phyloP scores from a whole-genome alignment of 495 filamentous ascomycete species.

The Talaromyces trachyspermus region DNA sequence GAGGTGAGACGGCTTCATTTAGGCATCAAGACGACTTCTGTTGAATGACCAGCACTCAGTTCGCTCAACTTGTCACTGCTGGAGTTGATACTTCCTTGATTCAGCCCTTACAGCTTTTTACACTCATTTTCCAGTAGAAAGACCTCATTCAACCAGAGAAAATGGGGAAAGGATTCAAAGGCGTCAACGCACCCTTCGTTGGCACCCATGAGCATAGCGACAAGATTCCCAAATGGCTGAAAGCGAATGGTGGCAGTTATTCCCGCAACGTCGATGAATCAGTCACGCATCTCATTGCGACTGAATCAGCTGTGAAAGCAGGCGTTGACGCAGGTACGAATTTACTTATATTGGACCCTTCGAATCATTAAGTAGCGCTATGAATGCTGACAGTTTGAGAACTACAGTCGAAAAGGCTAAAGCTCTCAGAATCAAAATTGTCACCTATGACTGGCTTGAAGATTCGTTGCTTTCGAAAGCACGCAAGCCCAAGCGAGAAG shows the following conservation, averaged over 20 bases:
- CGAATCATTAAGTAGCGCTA: background rate
- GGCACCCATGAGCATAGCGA: constrained; percentile 38
- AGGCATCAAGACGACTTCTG: too few relatives aligned
- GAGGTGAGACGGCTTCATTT: too few relatives aligned
- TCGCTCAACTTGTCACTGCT: too few relatives aligned
- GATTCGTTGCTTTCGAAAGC: constrained; percentile 35
- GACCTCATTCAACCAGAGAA: constrained; percentile 1
- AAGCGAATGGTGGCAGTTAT: constrained; percentile 43
- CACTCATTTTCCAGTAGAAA: constrained; percentile 3
- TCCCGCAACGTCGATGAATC: constrained; percentile 26
- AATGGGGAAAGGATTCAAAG: constrained; percentile 29
- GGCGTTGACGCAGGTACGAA: constrained; percentile 36
- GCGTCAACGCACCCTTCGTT: constrained; percentile 17
- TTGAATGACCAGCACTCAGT: too few relatives aligned
- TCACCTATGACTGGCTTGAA: constrained; percentile 56
- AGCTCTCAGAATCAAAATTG: constrained; percentile 39
- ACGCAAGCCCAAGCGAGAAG: constrained; percentile 28
- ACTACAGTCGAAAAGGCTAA: constrained; percentile 37
- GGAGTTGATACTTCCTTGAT: too few relatives aligned
- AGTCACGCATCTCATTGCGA: constrained; percentile 55
- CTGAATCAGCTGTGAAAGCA: constrained; percentile 42
- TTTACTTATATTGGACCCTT: background rate
- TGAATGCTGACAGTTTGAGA: background rate
- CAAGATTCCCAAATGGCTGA: constrained; percentile 49
- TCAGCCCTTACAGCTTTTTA: too few relatives aligned